Conservation (phyloP, 345 rosid genomes). For the Citrus cavaleriei region DNA sequence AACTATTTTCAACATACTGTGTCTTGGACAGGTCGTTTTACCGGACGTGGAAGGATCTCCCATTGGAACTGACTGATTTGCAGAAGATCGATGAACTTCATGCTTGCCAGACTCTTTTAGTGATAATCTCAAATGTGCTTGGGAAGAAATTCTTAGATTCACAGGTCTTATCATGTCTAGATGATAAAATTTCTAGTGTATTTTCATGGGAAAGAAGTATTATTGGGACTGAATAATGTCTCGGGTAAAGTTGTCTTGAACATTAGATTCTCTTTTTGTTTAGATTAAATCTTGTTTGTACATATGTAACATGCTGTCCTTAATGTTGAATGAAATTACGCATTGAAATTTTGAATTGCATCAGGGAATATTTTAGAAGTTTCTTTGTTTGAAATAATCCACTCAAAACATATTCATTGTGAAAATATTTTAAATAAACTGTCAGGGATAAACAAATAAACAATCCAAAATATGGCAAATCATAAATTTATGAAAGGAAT, state of each 20-base stretch:
- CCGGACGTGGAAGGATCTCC: conserved; percentile 58
- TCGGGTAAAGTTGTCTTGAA: not conserved
- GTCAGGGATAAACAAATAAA: not conserved
- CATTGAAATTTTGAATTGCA: not conserved
- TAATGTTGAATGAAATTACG: not conserved
- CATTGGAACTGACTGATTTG: conserved; percentile 32
- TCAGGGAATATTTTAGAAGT: not conserved
- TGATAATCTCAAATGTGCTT: conserved; percentile 38
- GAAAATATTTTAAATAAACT: too few species aligned
- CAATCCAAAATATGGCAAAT: too few species aligned
- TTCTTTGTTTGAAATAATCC: not conserved
- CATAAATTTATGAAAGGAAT: too few species aligned
- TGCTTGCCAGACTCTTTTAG: conserved; percentile 56
- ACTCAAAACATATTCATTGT: not conserved
- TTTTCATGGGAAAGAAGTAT: conserved; percentile 61
- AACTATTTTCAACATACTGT: not conserved
- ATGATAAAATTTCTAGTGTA: conserved; percentile 33
- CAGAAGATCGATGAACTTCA: conserved; percentile 57
- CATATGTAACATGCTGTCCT: not conserved
- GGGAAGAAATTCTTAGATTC: conserved; percentile 34
- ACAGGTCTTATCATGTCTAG: conserved; percentile 25
- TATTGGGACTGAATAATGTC: conserved; percentile 17
- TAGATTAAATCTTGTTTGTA: not conserved
- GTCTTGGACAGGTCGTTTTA: conserved; percentile 61
- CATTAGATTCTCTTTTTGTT: not conserved